These are phyloP conservation scores for Sphenostylis stenocarpa DNA, from an alignment of 306 rosid genomes.

Conservation along the genomic window DNA sequence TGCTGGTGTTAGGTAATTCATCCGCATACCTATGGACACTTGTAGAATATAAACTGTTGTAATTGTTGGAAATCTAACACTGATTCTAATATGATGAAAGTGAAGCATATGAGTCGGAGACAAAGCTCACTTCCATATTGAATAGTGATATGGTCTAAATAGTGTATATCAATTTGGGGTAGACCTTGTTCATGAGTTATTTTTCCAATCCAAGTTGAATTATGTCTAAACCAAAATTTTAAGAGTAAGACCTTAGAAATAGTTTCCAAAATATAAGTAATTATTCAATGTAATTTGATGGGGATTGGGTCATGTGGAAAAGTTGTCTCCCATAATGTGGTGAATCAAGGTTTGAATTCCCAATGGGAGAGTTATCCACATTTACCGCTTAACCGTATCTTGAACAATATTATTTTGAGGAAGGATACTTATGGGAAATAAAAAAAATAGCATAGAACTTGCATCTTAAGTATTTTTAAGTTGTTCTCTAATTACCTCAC, in stretches of 20 bases:
- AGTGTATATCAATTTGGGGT: neutral
- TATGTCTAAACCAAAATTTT: neutral
- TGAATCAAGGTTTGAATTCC: neutral
- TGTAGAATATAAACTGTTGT: neutral
- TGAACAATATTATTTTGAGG: no score
- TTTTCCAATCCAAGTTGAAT: neutral
- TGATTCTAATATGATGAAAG: no score
- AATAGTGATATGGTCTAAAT: neutral
- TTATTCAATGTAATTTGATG: no score
- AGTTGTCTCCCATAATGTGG: neutral
- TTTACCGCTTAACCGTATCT: no score
- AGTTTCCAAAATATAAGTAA: neutral
- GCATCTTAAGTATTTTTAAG: neutral
- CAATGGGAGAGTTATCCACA: no score
- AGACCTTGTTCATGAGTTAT: neutral
- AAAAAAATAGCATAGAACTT: neutral
- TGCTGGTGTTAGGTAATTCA: slow-evolving; percentile 69
- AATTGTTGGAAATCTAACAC: no score
- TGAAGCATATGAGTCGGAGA: neutral
- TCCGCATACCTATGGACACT: neutral
- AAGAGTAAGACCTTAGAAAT: neutral
- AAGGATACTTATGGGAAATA: no score
- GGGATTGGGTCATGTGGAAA: neutral
- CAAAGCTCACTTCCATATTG: neutral
- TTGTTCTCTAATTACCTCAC: neutral